Evolutionary conservation across 192 early-diverging fungal species (phyloP).

Genomic region (Gamsiella multidivaricata): DNA sequence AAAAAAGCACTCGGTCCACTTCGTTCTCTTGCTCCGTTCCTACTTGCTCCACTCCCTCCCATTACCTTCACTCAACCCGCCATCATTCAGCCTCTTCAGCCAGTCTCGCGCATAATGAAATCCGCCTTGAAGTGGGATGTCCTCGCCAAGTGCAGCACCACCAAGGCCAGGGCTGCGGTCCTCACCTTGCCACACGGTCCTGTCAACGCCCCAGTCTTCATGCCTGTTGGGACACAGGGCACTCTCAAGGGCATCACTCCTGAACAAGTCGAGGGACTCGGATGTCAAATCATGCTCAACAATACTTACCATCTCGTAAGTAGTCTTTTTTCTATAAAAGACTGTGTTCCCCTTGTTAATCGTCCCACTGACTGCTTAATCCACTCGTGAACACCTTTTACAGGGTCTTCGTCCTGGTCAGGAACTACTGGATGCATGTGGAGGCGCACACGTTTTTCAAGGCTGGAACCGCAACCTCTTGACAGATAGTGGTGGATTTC

Average conservation of each 20-base stretch:
- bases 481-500: conserved; percentile 89
- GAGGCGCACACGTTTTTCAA: conserved; percentile 85
- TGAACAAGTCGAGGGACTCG: conserved; percentile 75
- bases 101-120: conserved; percentile 58
- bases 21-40: too few relatives aligned
- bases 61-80: background rate
- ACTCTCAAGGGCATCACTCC: conserved; percentile 86
- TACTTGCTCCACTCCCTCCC: background rate
- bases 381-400: background rate
- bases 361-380: background rate
- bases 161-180: conserved; percentile 80
- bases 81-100: conserved; percentile 50
- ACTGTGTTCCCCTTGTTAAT: too few relatives aligned
- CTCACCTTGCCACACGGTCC: conserved; percentile 85
- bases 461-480: conserved; percentile 82
- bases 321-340: background rate
- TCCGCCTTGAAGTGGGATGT: conserved; percentile 80
- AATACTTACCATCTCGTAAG: conserved; percentile 88
- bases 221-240: conserved; percentile 91
- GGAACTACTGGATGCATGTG: conserved; percentile 76
- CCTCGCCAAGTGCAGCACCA: conserved; percentile 81
- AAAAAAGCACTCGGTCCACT: too few relatives aligned
- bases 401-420: conserved; percentile 76
- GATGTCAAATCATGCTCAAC: conserved; percentile 87
- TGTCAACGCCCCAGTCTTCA: conserved; percentile 86